Conservation (phyloP, 306 rosid genomes). For the Senna siamea region DNA sequence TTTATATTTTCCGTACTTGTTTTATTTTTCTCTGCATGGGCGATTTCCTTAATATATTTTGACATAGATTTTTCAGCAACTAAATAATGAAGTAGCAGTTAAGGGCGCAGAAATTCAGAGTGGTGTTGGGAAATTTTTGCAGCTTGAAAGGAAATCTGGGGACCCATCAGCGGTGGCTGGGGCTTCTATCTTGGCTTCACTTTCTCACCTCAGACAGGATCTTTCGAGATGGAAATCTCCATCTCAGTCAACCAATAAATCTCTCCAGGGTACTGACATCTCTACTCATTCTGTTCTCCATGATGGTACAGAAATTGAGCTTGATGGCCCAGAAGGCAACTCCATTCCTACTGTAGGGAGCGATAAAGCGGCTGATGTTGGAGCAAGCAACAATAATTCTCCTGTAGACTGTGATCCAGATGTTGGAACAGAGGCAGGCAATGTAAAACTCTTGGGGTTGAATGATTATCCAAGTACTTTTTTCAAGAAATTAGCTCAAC, state of each 20-base stretch:
- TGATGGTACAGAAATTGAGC: slow-evolving; percentile 77
- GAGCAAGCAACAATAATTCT: slow-evolving; percentile 63
- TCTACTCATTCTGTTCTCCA: slow-evolving; percentile 62
- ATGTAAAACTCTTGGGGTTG: slow-evolving; percentile 98
- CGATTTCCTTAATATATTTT: slow-evolving; percentile 60
- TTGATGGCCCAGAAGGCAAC: slow-evolving; percentile 70
- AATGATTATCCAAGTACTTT: slow-evolving; percentile 97
- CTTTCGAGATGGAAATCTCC: slow-evolving; percentile 82
- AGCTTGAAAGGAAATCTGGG: slow-evolving; percentile 75
- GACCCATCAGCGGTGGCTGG: slow-evolving; percentile 98
- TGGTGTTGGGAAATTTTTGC: slow-evolving; percentile 66
- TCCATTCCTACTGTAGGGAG: slow-evolving; percentile 57
- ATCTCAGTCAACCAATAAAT: slow-evolving; percentile 58
- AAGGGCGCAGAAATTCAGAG: slow-evolving; percentile 75
- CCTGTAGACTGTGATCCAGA: slow-evolving; percentile 72
- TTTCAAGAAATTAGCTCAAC: slow-evolving; percentile 87
- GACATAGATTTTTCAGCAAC: slow-evolving; percentile 82
- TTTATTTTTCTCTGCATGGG: slow-evolving; percentile 23
- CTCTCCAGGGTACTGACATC: slow-evolving; percentile 64
- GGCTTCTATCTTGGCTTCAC: slow-evolving; percentile 95
- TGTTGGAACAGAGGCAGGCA: slow-evolving; percentile 88
- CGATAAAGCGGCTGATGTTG: slow-evolving; percentile 77
- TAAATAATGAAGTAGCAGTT: slow-evolving; percentile 56
- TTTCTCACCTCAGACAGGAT: slow-evolving; percentile 72
- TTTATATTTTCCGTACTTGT: neutral